Evolutionary conservation across 2,329 filamentous ascomycete genomes (phyloP).

Genomic region (Aaosphaeria pasadenensis): DNA sequence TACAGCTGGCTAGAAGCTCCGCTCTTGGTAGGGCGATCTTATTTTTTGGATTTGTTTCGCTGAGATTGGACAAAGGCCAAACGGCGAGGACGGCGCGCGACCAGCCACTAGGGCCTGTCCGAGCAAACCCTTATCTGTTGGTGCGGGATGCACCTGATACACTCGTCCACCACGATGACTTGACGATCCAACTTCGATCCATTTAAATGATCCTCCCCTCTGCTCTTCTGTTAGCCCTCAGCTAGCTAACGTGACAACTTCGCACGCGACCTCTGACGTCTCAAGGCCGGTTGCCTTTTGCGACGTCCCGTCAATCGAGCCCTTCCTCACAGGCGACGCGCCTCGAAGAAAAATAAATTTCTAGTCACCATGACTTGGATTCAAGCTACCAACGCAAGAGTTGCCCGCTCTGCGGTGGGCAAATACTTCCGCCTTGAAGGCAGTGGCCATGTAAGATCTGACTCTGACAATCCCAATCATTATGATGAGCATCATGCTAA

Average conservation of each 20-base stretch:
- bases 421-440: conserved; percentile 71
- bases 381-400: conserved; percentile 29
- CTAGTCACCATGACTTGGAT: conserved; percentile 25
- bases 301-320: conserved; percentile 6
- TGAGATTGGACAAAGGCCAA: conserved; percentile 15
- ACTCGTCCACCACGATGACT: conserved; percentile 4
- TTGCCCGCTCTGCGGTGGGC: conserved; percentile 35
- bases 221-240: no score
- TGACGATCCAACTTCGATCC: conserved; percentile 1
- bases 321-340: neutral
- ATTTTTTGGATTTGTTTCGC: neutral
- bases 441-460: conserved; percentile 69
- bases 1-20: no score
- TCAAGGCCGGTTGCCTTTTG: neutral
- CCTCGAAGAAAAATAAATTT: neutral
- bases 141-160: conserved; percentile 27
- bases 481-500: conserved; percentile 10
- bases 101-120: neutral
- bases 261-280: no score
- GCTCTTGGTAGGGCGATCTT: no score
- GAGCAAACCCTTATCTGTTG: conserved; percentile 31
- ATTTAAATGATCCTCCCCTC: no score
- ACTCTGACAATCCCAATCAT: neutral
- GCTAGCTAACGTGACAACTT: no score
- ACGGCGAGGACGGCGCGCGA: conserved; percentile 19